A percentile compares a stretch with the other conserved stretches of the same genome.
Evolutionary conservation across 257 asterid genomes (phyloP).

Genomic region (Solanum etuberosum): DNA sequence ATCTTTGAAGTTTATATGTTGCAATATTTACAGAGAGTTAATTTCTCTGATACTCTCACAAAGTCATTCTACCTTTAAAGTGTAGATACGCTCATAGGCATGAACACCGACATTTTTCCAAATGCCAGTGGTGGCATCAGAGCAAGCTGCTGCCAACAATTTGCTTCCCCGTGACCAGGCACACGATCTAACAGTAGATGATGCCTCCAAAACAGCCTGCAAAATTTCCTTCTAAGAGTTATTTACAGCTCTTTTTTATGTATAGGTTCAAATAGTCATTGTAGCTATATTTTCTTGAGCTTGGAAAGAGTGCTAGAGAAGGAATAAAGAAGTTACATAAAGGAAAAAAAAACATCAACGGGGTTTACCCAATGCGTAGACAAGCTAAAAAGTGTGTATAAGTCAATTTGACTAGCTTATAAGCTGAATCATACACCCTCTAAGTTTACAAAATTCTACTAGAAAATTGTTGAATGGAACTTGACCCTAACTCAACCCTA

Average conservation of each 20-base stretch:
- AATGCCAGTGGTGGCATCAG: slow-evolving; percentile 74
- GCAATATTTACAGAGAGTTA: not conserved
- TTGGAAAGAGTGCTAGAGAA: not conserved
- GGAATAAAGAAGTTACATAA: not conserved
- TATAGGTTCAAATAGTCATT: not conserved
- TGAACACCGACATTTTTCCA: slow-evolving; percentile 56
- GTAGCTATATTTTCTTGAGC: not conserved
- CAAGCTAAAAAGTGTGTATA: not conserved
- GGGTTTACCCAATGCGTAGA: not conserved
- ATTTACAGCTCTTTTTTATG: not conserved
- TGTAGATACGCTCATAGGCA: slow-evolving; percentile 51
- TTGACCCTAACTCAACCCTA: not conserved
- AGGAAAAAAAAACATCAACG: not conserved
- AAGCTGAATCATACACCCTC: not conserved
- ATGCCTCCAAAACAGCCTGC: slow-evolving; percentile 78
- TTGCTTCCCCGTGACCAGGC: slow-evolving; percentile 71
- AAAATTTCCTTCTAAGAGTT: not conserved
- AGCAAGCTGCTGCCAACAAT: slow-evolving; percentile 67
- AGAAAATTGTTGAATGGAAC: not conserved
- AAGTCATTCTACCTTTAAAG: slow-evolving; percentile 48
- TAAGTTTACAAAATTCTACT: not conserved
- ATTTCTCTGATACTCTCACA: not conserved
- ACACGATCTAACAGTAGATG: slow-evolving; percentile 69
- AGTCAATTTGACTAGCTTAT: not conserved
- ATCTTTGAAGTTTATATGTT: not conserved